Evolutionary conservation across 805 yeast species (phyloP), one percentile per base, ranked within the genome.

Genomic region (Ogataea neopini): DNA sequence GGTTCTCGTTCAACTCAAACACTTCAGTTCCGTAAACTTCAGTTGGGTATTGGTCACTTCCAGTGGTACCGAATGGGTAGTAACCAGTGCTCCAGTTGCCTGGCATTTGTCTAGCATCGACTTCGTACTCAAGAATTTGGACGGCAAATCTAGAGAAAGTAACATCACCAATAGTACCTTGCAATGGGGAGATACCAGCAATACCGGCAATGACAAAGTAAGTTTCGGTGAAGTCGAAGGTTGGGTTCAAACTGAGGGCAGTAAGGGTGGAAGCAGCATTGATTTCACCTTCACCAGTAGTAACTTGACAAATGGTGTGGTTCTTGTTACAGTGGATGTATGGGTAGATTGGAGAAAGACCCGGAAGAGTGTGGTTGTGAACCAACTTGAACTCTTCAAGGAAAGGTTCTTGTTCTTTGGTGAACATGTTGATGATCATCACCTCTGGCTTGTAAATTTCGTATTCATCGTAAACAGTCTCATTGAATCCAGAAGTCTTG

Each of bases 241-340:
- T 57, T 33, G 84, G 80, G 47, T 72, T 71, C 60, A 80, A 68
- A 9, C 76, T 62, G 52, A 83, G 64, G 6, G 87, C 83, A 35
- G 77, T 72, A 48, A 81, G 60, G 19, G 85, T 70, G 20, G 81
- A 52, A 13, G 87, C 86, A 32, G 87, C 87, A 57, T 83, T 83
- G 54, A 80, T 75, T 61, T 82, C 86, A 53, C 82, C 83, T 66
- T 81, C 87, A 45, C 88, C 88, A n/a, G 84, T 78, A 38, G 84
- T 79, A 45, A 81, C 59, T 59, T 80, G 81, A 70, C 86, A 82
- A 23, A 83, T 62, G 23, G 76, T 61, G 66, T 72, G 76, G 67
- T 79, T 71, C 29, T 68, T 57, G 48, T 74, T 75, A 66, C 87
- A 82, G 68, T 76, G 79, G 43, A 83, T 69, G 17, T 70, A 58